Evolutionary conservation across 1,139 yeast species (phyloP), one percentile per base, ranked within the genome.

Genomic region (Suhomyces bolitotheri): DNA sequence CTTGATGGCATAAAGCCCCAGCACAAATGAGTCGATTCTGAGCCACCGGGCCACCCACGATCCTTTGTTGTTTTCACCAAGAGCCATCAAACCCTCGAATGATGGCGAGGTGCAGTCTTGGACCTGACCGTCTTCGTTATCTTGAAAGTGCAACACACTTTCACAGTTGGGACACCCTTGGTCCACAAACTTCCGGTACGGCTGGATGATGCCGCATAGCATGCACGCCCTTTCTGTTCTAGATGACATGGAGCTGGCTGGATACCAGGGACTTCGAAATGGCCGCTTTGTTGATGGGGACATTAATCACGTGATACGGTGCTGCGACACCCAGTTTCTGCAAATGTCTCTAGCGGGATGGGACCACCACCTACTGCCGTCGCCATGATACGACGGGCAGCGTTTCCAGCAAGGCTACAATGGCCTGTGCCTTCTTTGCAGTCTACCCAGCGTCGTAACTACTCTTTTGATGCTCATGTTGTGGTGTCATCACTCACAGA

Each of bases 41-140:
- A 92, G 71, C 99, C 99, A 92, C 54, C 88, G 78, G 15, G 97
- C 97, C 21, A 89, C 97, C 99, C 99, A 92, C 2, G 97, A 88
- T 26, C 76, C 79, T 36, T 79, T 79, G 49, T 65, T 69, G 31
- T 92, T 90, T 41, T 84, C 89, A 35, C 95, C 89, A 46, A 89
- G 73, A 1, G 97, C 97, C 8, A 92, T 95, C 29, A 86, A 70
- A 0, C 99, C 99, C 66, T 92, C 99, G 56, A 89, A 94, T 1
- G 96, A 80, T 25, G 97, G 97, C 17, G 96, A 88, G 4, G 98
- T 92, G 57, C 96, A 89, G 53, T 89, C 96, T 58, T 86, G 85
- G 19, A 83, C 85, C 28, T 87, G 78, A 15, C 84, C 80, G 39
- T 88, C 89, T 51, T 89, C 97, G 37, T 82, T 80, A 51, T 85